phyloP scores from a whole-genome alignment of 2,329 filamentous ascomycete genomes.

The Sclerotinia minor region DNA sequence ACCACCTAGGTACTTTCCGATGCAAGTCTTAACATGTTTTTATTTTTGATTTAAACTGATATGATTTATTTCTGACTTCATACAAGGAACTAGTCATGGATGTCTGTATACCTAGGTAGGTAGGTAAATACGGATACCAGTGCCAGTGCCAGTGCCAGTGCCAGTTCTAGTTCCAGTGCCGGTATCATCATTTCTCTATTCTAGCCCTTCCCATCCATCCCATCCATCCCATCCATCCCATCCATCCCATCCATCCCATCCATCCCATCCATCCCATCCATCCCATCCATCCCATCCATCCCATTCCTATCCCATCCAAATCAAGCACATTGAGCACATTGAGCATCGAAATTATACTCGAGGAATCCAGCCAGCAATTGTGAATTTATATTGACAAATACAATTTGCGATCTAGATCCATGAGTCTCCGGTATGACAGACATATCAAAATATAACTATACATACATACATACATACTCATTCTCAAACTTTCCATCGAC shows the following conservation, averaged over 20 bases:
- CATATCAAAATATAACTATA: conserved; percentile 17
- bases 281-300: neutral
- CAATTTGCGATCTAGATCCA: neutral
- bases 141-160: neutral
- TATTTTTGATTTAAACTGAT: neutral
- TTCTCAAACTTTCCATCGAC: neutral
- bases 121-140: neutral
- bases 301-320: neutral
- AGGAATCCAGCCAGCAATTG: neutral
- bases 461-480: too few relatives aligned
- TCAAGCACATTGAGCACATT: neutral
- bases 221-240: neutral
- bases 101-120: neutral
- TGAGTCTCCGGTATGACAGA: neutral
- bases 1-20: too few relatives aligned
- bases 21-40: conserved; percentile 7
- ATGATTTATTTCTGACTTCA: neutral
- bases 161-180: neutral
- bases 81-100: neutral
- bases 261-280: neutral
- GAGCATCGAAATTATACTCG: neutral
- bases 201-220: neutral
- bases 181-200: neutral
- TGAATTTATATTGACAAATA: conserved; percentile 12
- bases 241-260: neutral